A percentile compares a stretch with the other conserved stretches of the same genome.
Conservation (phyloP, 2,329 filamentous ascomycete genomes). For the Claviceps maximensis region DNA sequence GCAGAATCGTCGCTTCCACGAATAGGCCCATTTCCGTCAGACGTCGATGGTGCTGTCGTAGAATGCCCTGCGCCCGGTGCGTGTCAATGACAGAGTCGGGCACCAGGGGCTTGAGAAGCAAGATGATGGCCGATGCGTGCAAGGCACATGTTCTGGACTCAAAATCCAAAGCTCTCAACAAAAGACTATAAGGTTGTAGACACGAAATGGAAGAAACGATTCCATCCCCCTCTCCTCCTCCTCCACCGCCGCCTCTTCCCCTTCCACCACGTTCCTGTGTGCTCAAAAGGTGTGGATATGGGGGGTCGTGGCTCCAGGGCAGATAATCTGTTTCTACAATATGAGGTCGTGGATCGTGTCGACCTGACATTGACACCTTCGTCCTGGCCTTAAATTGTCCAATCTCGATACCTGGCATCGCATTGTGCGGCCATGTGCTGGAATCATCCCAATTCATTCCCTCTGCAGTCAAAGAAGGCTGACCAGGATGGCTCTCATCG, state of each 20-base stretch:
- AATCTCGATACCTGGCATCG: constrained; percentile 4
- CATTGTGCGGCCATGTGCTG: background rate
- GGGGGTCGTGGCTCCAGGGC: constrained; percentile 42
- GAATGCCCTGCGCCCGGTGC: constrained; percentile 40
- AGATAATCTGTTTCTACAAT: constrained; percentile 47
- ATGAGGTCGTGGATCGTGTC: constrained; percentile 25
- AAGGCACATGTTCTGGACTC: constrained; percentile 43
- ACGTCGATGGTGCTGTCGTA: constrained; percentile 46
- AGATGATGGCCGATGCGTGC: constrained; percentile 46
- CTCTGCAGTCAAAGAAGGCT: constrained; percentile 18
- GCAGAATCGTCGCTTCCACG: constrained; percentile 45
- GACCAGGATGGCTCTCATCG: constrained; percentile 19
- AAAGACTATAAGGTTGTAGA: constrained; percentile 41
- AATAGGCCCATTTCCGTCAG: constrained; percentile 47
- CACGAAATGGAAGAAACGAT: constrained; percentile 18
- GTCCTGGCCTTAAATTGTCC: constrained; percentile 16
- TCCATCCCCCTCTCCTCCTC: background rate
- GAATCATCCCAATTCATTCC: constrained; percentile 9
- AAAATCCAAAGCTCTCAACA: constrained; percentile 41
- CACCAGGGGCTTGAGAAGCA: constrained; percentile 45
- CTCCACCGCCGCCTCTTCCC: background rate
- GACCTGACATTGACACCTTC: constrained; percentile 13
- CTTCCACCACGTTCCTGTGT: constrained; percentile 4
- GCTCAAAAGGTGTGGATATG: constrained; percentile 35
- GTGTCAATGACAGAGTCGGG: constrained; percentile 40